Conservation (phyloP, 352 stramenopile species). For the Pythium plurisporium region DNA sequence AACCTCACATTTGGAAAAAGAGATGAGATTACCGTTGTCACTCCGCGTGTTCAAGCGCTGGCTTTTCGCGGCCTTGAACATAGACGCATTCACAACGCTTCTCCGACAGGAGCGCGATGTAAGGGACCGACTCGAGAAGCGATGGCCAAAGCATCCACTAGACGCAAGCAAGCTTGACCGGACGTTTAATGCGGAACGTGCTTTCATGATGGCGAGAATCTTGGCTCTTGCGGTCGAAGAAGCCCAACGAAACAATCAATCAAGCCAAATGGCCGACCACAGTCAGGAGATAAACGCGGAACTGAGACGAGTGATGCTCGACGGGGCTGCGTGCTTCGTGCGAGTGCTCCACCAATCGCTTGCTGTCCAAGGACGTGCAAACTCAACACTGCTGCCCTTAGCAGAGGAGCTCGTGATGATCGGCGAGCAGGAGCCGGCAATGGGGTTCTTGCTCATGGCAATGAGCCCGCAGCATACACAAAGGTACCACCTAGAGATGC, state of each 20-base stretch:
- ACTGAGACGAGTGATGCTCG: background rate
- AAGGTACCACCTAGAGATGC: conserved; percentile 7
- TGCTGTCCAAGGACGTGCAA: background rate
- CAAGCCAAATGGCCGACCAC: background rate
- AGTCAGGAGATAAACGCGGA: background rate
- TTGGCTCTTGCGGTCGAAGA: conserved; percentile 7
- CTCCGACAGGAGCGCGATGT: conserved; percentile 14
- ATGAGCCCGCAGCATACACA: conserved; percentile 1
- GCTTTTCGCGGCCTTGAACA: conserved; percentile 7
- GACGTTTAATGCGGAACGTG: background rate
- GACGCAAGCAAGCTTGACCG: background rate
- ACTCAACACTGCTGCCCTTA: background rate
- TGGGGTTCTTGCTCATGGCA: conserved; percentile 29
- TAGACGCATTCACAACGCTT: conserved; percentile 14
- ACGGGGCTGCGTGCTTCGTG: conserved; percentile 5
- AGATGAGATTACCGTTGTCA: background rate
- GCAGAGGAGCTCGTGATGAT: conserved; percentile 25
- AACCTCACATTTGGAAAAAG: background rate
- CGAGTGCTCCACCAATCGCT: background rate
- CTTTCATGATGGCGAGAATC: background rate
- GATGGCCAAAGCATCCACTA: background rate
- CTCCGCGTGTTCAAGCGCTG: conserved; percentile 6
- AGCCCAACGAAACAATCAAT: too few relatives aligned
- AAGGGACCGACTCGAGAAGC: conserved; percentile 8
- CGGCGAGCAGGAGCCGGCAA: conserved; percentile 27